Evolutionary conservation across 495 filamentous ascomycete species (phyloP), one percentile per base, ranked within the genome.

Genomic region (Trichoderma reesei): DNA sequence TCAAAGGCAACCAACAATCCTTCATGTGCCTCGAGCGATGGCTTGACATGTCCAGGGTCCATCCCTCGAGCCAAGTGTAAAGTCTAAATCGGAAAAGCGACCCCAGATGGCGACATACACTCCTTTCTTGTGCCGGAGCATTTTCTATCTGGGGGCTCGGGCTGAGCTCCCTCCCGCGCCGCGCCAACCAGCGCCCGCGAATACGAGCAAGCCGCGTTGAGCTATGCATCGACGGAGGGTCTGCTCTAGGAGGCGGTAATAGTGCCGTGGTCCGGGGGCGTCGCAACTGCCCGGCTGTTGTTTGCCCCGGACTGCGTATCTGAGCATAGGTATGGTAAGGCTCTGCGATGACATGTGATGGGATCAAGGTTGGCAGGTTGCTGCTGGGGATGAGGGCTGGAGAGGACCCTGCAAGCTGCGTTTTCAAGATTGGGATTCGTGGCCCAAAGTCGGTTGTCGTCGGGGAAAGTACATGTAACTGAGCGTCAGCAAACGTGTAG

Each of bases 151-250:
- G 3, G 26, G 34, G 34, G 11, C 51, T 3, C 11, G 26, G 51
- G 26, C 26, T 34, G 20, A 36, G 18, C 14, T 16, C 34, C 9
- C 51, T 26, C 51, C 26, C 51, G 51, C 51, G 51, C 26, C 42
- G 42, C 42, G 42, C 11, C 42, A 46, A 14, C 42, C 13, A 46
- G 11, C 38, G 51, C 51, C 31, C 31, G 51, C 51, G 51, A 56
- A 56, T 56, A 56, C 51, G 51, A 56, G 51, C 26, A 56, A 56
- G 51, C 20, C 51, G 20, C 51, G 10, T 56, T 56, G 51, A 14
- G 16, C 20, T 56, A 56, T n/a, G n/a, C n/a, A n/a, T 56, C 34
- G 51, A 56, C 20, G 51, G 26, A 56, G 20, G 31, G 51, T 5
- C 20, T 56, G 11, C 10, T n/a, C 18, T 33, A 33, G 34, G 34